Conservation (phyloP, 2,329 filamentous ascomycete genomes). For the Arthrobotrys conoides region DNA sequence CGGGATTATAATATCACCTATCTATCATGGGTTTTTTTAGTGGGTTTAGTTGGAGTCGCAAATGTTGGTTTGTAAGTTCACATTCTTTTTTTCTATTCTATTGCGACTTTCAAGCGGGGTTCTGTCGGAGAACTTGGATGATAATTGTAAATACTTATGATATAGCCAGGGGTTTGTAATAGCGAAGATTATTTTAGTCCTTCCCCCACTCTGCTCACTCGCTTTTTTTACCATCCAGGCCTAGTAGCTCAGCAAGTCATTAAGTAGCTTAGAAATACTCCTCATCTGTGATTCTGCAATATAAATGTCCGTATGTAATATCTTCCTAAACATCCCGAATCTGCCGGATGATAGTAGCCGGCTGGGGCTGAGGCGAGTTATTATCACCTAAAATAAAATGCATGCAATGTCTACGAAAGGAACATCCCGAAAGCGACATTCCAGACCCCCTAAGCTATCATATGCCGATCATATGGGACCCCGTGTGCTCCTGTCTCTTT, state of each 20-base stretch:
- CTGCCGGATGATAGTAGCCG: constrained; percentile 13
- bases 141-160: not conserved
- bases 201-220: constrained; percentile 9
- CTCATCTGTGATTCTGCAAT: constrained; percentile 11
- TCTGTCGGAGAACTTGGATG: too few relatives aligned
- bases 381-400: too few relatives aligned
- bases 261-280: constrained; percentile 16
- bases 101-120: constrained; percentile 3
- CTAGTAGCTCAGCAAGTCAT: not conserved
- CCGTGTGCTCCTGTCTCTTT: constrained; percentile 21
- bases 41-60: not conserved
- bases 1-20: constrained; percentile 1
- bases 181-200: not conserved
- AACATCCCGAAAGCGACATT: not conserved
- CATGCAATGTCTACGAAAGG: too few relatives aligned
- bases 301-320: not conserved
- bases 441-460: constrained; percentile 27
- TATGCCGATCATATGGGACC: constrained; percentile 41
- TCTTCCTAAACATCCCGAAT: constrained; percentile 51
- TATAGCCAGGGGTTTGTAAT: not conserved
- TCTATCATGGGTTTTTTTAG: not conserved
- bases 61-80: not conserved
- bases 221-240: not conserved
- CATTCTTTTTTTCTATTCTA: not conserved
- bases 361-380: constrained; percentile 4